Evolutionary conservation across 2,329 filamentous ascomycete genomes (phyloP), one percentile per base, ranked within the genome.

Genomic region (Claviceps monticola): DNA sequence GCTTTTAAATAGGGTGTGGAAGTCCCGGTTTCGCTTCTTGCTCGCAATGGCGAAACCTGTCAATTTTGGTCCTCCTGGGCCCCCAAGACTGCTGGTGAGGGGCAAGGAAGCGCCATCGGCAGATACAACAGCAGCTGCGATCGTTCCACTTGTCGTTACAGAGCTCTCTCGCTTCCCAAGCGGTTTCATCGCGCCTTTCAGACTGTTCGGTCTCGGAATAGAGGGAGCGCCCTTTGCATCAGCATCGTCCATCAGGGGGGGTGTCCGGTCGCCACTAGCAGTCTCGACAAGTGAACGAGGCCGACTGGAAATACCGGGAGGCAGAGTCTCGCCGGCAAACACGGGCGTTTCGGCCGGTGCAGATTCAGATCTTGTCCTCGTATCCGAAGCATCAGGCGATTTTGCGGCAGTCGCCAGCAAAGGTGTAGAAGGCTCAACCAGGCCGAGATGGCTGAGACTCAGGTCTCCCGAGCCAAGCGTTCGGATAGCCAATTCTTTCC

Each of bases 31-130:
- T 52, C 94, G 82, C 71, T 93, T 96, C 66, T 94, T 95, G 65
- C 87, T 94, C 48, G 93, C 93, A 57, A 97, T 89, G 48, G 93
- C 91, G 65, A 98, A 98, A 0, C 93, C 93, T 4, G 91, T 95
- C 56, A 95, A 74, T 56, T 90, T 89, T 45, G 87, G 85, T 5
- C 29, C 29, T 34, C 29, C 29, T 34, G 19, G 19, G 21, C 80
- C 76, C 58, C 76, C 78, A 16, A 75, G 63, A 53, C 71, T 73
- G 41, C 74, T 72, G 29, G 72, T 72, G 14, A 84, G 79, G 58
- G 84, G 79, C 16, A 80, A 80, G n/a, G 90, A 67, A 4, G 84
- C 83, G 38, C 78, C 73, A 54, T 83, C 83, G 53, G 81, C 84
- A n/a, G 83, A 79, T 50, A 78, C 79, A 58, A 90, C 80, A 16